Evolutionary conservation across 495 filamentous ascomycete genomes (phyloP).

Genomic region (Aspergillus steynii): DNA sequence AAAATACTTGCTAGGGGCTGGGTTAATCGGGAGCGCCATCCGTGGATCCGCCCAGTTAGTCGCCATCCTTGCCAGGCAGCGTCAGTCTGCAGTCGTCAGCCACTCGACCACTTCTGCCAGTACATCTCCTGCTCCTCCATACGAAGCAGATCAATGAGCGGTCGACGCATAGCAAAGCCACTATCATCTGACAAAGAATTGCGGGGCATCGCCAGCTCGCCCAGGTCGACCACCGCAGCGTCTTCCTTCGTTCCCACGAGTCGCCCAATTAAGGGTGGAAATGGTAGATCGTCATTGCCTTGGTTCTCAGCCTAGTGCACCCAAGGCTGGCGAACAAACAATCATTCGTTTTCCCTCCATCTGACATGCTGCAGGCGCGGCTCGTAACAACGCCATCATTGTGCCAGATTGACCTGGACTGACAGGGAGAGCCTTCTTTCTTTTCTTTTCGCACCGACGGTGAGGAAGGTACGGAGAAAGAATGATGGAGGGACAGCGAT

Average conservation of each 20-base stretch:
- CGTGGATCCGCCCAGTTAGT: neutral
- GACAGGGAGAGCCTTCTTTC: too few relatives aligned
- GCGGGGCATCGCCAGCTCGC: conserved; percentile 15
- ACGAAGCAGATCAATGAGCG: neutral
- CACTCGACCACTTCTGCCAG: too few relatives aligned
- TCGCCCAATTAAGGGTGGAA: neutral
- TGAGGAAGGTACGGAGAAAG: too few relatives aligned
- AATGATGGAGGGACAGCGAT: too few relatives aligned
- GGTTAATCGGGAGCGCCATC: neutral
- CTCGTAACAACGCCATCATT: neutral
- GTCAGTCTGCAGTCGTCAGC: too few relatives aligned
- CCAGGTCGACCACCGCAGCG: neutral
- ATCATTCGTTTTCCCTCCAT: conserved; percentile 3
- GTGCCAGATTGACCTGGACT: too few relatives aligned
- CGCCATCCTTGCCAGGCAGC: neutral
- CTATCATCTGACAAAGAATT: conserved; percentile 23
- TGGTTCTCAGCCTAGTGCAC: neutral
- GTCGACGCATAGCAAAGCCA: neutral
- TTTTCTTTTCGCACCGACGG: too few relatives aligned
- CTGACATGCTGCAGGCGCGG: conserved; percentile 7
- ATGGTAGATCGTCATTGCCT: neutral
- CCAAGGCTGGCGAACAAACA: conserved; percentile 3
- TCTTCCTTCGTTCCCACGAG: neutral
- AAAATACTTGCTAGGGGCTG: neutral
- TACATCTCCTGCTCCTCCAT: neutral